A percentile compares a stretch with the other conserved stretches of the same genome.
Conservation (phyloP, 805 yeast genomes). For the Wickerhamomyces bovis region DNA sequence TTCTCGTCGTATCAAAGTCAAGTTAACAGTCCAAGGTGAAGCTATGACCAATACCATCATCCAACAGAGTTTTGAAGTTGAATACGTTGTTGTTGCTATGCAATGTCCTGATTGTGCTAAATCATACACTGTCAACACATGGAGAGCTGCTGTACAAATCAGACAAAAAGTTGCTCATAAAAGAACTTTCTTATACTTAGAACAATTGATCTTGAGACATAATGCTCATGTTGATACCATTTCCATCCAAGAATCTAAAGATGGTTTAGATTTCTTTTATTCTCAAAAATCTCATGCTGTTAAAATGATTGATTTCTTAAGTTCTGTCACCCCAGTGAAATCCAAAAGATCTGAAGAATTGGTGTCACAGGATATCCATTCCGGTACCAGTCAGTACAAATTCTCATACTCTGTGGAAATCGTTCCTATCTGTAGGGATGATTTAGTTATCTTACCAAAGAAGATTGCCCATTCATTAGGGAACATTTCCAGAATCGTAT, state of each 20-base stretch:
- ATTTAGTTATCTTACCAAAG: slow-evolving; percentile 85
- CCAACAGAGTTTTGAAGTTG: slow-evolving; percentile 93
- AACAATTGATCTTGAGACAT: slow-evolving; percentile 88
- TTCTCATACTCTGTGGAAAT: slow-evolving; percentile 90
- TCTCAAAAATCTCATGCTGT: slow-evolving; percentile 85
- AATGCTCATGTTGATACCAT: slow-evolving; percentile 92
- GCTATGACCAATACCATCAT: slow-evolving; percentile 87
- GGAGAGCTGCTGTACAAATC: slow-evolving; percentile 97
- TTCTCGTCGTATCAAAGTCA: slow-evolving; percentile 87
- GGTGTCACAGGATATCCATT: slow-evolving; percentile 85
- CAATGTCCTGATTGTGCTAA: slow-evolving; percentile 99
- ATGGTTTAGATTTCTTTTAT: slow-evolving; percentile 93
- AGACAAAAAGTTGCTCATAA: slow-evolving; percentile 97
- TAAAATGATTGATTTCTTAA: slow-evolving; percentile 87
- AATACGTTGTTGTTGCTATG: slow-evolving; percentile 87
- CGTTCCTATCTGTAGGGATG: slow-evolving; percentile 96
- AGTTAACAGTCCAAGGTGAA: slow-evolving; percentile 93
- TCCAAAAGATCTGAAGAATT: slow-evolving; percentile 84
- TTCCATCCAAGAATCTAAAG: slow-evolving; percentile 86
- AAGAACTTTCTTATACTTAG: slow-evolving; percentile 91
- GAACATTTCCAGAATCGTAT: slow-evolving; percentile 69
- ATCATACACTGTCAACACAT: slow-evolving; percentile 91
- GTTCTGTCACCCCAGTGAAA: slow-evolving; percentile 79
- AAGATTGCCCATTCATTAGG: slow-evolving; percentile 81
- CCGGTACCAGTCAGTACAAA: slow-evolving; percentile 82